Evolutionary conservation across 2,329 filamentous ascomycete genomes (phyloP), one percentile per base, ranked within the genome.

Genomic region (Talaromyces rugulosus): DNA sequence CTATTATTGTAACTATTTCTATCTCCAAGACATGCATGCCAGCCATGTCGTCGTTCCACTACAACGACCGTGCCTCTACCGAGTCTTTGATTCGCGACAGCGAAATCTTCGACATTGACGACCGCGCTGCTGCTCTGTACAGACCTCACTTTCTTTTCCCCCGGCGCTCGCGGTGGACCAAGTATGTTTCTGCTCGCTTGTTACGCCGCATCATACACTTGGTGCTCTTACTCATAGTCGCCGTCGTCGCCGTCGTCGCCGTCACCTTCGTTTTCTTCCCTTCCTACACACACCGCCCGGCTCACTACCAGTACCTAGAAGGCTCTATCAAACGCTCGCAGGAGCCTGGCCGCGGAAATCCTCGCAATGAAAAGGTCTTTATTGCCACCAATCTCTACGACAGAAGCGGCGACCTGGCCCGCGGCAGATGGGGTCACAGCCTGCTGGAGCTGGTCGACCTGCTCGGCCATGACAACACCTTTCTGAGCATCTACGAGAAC

Each of bases 321-420:
- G 64, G 70, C 40, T 66, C 68, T 8, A 69, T 73, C 3, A 60
- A 68, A 28, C 67, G 68, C 30, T 77, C 74, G 23, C 66, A 71
- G 18, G 60, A 66, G 5, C 64, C 72, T 4, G 80, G 78, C 4
- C 70, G 82, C 52, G 83, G 78, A 6, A 87, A 87, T 65, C 69
- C 78, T 1, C 74, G 78, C 59, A 79, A 84, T 56, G 87, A 91
- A 71, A 89, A 86, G 68, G 78, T 92, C 18, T 92, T 89, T 69
- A 89, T 92, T 58, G 87, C 87, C 1, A 85, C 89, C 14, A 90
- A 87, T 68, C 80, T 92, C 60, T 89, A 89, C 66, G 88, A 92
- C 68, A 78, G 80, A 18, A 78, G 79, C 7, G 88, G 87, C 1
- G 76, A 81, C 2, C 76, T 92, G 27, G 83, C 87, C 0, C 76